phyloP scores from a whole-genome alignment of 345 rosid genomes.

The Gossypium anomalum region DNA sequence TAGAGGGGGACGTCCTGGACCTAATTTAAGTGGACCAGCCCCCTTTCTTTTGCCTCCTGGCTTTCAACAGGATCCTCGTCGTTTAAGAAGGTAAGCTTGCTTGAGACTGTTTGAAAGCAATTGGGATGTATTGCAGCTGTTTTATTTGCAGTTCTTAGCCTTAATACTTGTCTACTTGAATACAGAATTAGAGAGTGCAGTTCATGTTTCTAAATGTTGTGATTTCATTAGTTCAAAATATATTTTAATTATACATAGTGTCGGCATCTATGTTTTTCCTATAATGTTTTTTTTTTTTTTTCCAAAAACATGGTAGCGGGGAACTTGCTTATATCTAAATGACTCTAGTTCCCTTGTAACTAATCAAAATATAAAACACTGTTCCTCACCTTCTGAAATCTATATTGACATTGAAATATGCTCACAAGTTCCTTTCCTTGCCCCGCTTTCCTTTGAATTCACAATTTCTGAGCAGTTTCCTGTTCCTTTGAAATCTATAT shows the following conservation, averaged over 20 bases:
- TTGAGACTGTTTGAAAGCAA: background rate
- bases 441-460: background rate
- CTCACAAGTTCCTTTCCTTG: background rate
- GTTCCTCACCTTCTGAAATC: background rate
- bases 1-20: conserved; percentile 63
- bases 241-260: background rate
- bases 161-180: background rate
- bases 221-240: background rate
- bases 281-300: background rate
- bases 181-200: background rate
- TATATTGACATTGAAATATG: background rate
- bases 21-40: conserved; percentile 58
- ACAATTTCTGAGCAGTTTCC: background rate
- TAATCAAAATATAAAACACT: background rate
- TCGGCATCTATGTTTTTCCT: background rate
- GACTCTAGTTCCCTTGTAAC: background rate
- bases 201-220: background rate
- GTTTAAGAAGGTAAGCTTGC: conserved; percentile 69
- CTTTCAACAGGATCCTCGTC: conserved; percentile 94
- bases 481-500: too few species aligned
- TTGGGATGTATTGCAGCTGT: background rate
- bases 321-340: background rate
- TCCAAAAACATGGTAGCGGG: background rate
- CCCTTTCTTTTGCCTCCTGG: conserved; percentile 72
- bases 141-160: background rate